These are phyloP conservation scores for Candida nemodendra DNA, from an alignment of 805 yeast species.

Conservation along the genomic window DNA sequence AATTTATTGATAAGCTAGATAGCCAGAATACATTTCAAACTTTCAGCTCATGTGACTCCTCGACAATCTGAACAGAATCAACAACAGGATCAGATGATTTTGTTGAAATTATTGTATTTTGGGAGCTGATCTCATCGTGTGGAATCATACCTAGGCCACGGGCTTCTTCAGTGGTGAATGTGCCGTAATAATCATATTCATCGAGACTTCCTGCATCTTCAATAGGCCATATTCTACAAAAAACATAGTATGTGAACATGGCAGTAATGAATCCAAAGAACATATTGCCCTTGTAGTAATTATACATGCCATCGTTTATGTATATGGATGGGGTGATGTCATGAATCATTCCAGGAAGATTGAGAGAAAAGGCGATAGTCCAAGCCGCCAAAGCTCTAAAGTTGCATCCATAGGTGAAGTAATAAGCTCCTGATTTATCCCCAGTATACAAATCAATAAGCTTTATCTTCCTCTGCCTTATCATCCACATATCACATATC, in stretches of 20 bases:
- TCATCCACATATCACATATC: constrained; percentile 38
- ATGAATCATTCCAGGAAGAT: constrained; percentile 48
- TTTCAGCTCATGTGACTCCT: no score
- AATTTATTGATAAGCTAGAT: no score
- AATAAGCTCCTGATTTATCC: constrained; percentile 32
- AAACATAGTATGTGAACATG: constrained; percentile 38
- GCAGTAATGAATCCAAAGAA: constrained; percentile 42
- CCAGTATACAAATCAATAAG: constrained; percentile 40
- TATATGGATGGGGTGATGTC: constrained; percentile 20
- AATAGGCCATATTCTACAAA: constrained; percentile 31
- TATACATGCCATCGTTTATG: constrained; percentile 36
- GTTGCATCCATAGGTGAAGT: constrained; percentile 40
- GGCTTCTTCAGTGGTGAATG: no score
- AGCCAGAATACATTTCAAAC: no score
- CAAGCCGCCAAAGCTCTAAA: constrained; percentile 41
- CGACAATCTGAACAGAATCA: no score
- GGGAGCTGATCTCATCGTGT: no score
- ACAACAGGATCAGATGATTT: no score
- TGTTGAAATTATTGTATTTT: no score
- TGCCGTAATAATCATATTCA: constrained; percentile 29
- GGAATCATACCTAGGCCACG: no score
- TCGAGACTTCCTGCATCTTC: constrained; percentile 28
- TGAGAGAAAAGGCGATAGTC: constrained; percentile 43
- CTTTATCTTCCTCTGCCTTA: constrained; percentile 39
- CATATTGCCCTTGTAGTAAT: constrained; percentile 43